Evolutionary conservation across 2,329 filamentous ascomycete species (phyloP).

Genomic region (Scedosporium minutisporum): DNA sequence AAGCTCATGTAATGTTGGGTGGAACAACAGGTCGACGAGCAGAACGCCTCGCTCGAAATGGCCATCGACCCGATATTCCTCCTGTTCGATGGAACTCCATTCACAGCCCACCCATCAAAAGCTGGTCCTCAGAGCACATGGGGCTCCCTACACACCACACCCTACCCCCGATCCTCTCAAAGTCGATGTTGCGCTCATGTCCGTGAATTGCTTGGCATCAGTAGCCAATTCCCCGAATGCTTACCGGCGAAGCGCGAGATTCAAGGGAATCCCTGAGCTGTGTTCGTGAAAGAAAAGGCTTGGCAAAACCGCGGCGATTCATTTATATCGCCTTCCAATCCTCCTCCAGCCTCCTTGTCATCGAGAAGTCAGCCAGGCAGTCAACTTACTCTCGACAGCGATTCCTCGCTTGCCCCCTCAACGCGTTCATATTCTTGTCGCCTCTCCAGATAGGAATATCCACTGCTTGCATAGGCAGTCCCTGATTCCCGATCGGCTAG

Average conservation of each 20-base stretch:
- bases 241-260: background rate
- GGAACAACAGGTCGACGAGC: background rate
- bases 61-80: background rate
- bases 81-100: background rate
- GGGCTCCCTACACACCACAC: background rate
- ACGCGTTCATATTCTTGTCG: background rate
- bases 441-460: background rate
- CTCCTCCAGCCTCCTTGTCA: background rate
- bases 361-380: background rate
- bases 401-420: background rate
- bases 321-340: conserved; percentile 2
- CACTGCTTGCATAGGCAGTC: background rate
- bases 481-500: background rate
- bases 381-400: background rate
- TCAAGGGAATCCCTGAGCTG: background rate
- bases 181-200: background rate
- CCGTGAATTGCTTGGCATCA: too few relatives aligned
- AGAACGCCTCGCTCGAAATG: background rate
- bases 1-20: background rate
- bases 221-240: background rate
- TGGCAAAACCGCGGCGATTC: background rate
- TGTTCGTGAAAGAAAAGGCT: background rate
- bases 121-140: conserved; percentile 1
- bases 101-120: background rate
- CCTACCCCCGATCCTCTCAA: background rate